Conservation (phyloP, 2,329 filamentous ascomycete genomes). For the Aspergillus puulaauensis region DNA sequence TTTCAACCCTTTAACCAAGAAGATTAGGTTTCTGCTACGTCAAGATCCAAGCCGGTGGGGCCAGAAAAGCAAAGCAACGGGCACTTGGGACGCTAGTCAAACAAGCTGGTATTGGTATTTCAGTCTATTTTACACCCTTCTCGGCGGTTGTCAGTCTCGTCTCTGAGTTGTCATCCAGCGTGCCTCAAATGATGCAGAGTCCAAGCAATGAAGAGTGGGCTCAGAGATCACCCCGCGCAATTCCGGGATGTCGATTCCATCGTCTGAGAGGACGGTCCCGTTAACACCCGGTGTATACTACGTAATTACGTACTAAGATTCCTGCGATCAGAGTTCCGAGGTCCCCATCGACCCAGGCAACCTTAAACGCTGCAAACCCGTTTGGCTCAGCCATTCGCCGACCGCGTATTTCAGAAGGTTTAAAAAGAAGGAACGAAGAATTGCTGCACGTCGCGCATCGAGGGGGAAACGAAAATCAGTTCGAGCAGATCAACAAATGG, state of each 20-base stretch:
- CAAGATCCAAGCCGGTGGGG: slow-evolving; percentile 32
- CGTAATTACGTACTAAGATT: neutral
- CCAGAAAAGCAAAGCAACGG: slow-evolving; percentile 14
- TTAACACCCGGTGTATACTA: slow-evolving; percentile 9
- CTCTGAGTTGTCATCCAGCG: neutral
- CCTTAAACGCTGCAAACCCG: slow-evolving; percentile 2
- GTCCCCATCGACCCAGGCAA: slow-evolving; percentile 7
- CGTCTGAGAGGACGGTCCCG: neutral
- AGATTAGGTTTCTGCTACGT: slow-evolving; percentile 40
- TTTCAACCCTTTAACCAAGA: slow-evolving; percentile 30
- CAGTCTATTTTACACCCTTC: neutral
- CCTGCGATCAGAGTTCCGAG: neutral
- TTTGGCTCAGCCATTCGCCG: neutral
- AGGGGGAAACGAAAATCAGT: slow-evolving; percentile 4
- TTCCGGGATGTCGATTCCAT: neutral
- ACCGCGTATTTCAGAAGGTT: neutral
- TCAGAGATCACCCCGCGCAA: neutral
- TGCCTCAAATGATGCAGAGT: neutral
- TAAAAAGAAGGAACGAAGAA: slow-evolving; percentile 2
- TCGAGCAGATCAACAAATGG: slow-evolving; percentile 4
- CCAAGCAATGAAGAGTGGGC: neutral
- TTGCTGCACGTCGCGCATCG: neutral
- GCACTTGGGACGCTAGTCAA: slow-evolving; percentile 11
- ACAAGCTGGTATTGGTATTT: slow-evolving; percentile 4
- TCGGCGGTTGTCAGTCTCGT: neutral